phyloP scores from a whole-genome alignment of 78 protist genomes.

The Dictyostelium capitatum region DNA sequence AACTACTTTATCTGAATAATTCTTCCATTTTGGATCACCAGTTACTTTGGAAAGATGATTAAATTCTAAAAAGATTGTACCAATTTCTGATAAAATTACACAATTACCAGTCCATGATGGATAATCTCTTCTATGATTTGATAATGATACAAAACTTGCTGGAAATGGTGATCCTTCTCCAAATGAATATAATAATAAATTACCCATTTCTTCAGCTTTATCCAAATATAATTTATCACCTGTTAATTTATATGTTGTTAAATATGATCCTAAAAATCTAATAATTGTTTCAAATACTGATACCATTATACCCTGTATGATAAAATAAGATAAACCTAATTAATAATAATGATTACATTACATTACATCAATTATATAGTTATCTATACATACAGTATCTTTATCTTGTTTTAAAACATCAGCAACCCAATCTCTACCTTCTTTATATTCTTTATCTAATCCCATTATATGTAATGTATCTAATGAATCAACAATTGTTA shows the following conservation, averaged over 20 bases:
- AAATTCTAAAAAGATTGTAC: constrained; percentile 93
- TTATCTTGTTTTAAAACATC: constrained; percentile 8
- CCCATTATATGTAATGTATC: constrained; percentile 72
- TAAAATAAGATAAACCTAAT: not conserved
- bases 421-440: constrained; percentile 10
- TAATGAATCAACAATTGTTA: constrained; percentile 85
- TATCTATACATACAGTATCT: constrained; percentile 17
- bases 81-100: constrained; percentile 88
- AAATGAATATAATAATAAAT: constrained; percentile 71
- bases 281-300: constrained; percentile 93
- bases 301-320: not conserved
- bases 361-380: too few relatives aligned
- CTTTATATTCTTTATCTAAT: not conserved
- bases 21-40: constrained; percentile 47
- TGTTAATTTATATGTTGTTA: constrained; percentile 88
- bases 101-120: constrained; percentile 56
- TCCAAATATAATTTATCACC: constrained; percentile 66
- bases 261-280: constrained; percentile 91
- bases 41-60: constrained; percentile 72
- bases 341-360: not conserved
- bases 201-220: constrained; percentile 88
- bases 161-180: constrained; percentile 15
- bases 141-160: constrained; percentile 22
- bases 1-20: not conserved
- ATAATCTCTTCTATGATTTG: not conserved